Percentiles rank a stretch among this genome's conserved stretches.
Conservation (phyloP, 140 eudicot genomes). For the Cichorium intybus region DNA sequence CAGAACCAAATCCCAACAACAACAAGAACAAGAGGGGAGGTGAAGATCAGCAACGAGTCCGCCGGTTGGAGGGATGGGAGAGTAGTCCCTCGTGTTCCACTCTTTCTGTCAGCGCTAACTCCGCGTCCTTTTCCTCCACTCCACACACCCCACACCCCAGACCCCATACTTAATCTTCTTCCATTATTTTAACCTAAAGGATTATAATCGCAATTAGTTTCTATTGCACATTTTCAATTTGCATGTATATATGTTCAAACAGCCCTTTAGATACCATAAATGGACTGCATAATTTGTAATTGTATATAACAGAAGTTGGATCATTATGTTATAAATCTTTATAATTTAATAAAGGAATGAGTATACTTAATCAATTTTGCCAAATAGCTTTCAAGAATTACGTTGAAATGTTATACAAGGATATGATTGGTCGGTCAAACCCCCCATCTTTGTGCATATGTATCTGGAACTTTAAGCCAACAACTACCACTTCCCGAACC, state of each 20-base stretch:
- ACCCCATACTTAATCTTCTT: not conserved
- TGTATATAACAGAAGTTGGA: not conserved
- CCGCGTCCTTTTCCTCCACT: conserved; percentile 24
- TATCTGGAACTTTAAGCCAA: conserved; percentile 8
- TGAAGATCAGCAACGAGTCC: conserved; percentile 27
- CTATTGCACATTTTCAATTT: not conserved
- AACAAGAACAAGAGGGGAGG: conserved; percentile 14
- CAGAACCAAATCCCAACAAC: conserved; percentile 31
- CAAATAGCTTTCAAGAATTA: not conserved
- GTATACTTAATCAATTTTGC: not conserved
- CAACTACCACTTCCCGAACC: conserved; percentile 23
- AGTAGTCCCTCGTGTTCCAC: conserved; percentile 16
- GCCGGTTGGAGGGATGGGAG: conserved; percentile 41
- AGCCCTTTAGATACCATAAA: not conserved
- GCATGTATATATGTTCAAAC: no score
- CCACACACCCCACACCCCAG: not conserved
- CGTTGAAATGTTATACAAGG: not conserved
- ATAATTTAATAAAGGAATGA: no score
- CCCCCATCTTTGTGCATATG: conserved; percentile 24
- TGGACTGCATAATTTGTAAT: not conserved
- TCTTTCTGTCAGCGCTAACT: conserved; percentile 30
- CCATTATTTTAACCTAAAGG: no score
- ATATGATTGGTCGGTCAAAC: conserved; percentile 26
- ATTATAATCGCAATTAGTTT: not conserved
- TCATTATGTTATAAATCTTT: no score